Conservation (phyloP, 352 stramenopile species). For the Phytophthora nicotianae region DNA sequence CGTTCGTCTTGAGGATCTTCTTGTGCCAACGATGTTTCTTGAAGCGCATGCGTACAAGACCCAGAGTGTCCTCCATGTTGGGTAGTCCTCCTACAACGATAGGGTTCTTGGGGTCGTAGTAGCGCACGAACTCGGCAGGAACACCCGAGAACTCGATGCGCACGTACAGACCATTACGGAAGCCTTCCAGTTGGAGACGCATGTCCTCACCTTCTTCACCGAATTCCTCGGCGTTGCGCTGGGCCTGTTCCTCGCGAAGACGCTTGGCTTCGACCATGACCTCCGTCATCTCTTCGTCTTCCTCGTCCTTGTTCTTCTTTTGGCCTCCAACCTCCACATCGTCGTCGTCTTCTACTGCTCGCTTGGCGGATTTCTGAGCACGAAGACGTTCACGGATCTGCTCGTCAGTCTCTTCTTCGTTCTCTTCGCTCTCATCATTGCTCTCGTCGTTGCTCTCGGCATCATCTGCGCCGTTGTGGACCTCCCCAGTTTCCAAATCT, state of each 20-base stretch:
- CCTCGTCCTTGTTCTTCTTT: constrained; percentile 55
- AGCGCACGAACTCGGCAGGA: constrained; percentile 94
- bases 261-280: constrained; percentile 86
- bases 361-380: constrained; percentile 92
- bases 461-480: constrained; percentile 45
- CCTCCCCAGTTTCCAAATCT: constrained; percentile 96
- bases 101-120: constrained; percentile 91
- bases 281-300: constrained; percentile 89
- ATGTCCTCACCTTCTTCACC: constrained; percentile 93
- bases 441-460: constrained; percentile 34
- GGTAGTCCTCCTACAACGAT: constrained; percentile 95
- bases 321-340: constrained; percentile 41
- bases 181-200: constrained; percentile 94
- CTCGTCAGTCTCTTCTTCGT: constrained; percentile 74
- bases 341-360: constrained; percentile 71
- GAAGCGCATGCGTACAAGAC: constrained; percentile 95
- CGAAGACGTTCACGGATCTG: constrained; percentile 87
- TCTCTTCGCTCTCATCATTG: constrained; percentile 38
- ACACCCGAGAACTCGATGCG: constrained; percentile 96
- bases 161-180: constrained; percentile 97
- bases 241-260: constrained; percentile 78
- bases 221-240: constrained; percentile 95
- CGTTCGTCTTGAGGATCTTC: constrained; percentile 98
- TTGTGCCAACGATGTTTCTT: constrained; percentile 99
- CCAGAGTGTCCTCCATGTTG: constrained; percentile 95